Percentiles rank a stretch among this genome's conserved stretches.
These are phyloP conservation scores for Leishmania aethiopica DNA, from an alignment of 208 protist genomes.

Conservation along the genomic window DNA sequence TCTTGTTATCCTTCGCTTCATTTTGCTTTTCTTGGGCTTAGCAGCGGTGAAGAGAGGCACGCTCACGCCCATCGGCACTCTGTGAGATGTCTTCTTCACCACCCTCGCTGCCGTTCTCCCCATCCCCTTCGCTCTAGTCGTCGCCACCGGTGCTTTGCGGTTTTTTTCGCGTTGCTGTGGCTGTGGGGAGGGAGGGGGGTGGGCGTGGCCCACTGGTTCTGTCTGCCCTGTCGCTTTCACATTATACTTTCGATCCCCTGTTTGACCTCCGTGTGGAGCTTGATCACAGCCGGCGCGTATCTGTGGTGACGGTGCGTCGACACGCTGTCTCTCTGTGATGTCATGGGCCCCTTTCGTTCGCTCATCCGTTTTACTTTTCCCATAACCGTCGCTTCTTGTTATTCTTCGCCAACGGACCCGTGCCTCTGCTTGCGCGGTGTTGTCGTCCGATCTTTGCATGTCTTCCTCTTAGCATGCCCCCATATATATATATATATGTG, in stretches of 20 bases:
- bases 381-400: not conserved
- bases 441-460: not conserved
- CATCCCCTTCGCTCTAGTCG: not conserved
- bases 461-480: not conserved
- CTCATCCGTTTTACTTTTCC: not conserved
- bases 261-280: too few relatives aligned
- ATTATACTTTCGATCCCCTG: too few relatives aligned
- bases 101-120: not conserved
- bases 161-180: not conserved
- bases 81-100: not conserved
- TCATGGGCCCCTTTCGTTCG: too few relatives aligned
- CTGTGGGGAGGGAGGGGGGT: too few relatives aligned
- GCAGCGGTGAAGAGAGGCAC: not conserved
- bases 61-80: not conserved
- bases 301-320: too few relatives aligned
- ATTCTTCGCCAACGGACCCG: not conserved
- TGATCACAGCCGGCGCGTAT: too few relatives aligned
- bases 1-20: not conserved
- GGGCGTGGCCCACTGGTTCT: too few relatives aligned
- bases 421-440: too few relatives aligned
- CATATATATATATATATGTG: not conserved
- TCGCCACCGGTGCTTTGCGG: not conserved
- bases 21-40: not conserved
- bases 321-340: too few relatives aligned
- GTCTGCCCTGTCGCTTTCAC: too few relatives aligned